Percentiles rank a stretch among this genome's conserved stretches.
Conservation (phyloP, 2,329 filamentous ascomycete species). For the Monosporascus sp. region DNA sequence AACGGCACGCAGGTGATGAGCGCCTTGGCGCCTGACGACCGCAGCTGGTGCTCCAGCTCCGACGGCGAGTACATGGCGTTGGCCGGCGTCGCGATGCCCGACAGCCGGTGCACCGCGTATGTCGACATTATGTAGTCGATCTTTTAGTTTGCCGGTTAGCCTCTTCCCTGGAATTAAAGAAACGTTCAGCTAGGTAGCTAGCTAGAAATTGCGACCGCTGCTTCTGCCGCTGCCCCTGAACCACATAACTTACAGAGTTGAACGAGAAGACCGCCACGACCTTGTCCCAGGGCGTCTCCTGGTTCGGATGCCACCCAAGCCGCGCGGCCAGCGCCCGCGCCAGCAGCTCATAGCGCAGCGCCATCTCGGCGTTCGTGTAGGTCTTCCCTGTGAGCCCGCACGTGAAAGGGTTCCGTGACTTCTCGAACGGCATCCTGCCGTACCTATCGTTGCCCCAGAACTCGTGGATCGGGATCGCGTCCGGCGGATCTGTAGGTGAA, state of each 20-base stretch:
- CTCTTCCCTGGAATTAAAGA: neutral
- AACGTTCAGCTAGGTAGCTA: too few species aligned
- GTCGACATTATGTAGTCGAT: slow-evolving; percentile 63
- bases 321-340: slow-evolving; percentile 60
- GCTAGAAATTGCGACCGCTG: too few species aligned
- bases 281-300: slow-evolving; percentile 72
- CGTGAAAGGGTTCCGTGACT: slow-evolving; percentile 63
- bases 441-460: slow-evolving; percentile 67
- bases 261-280: slow-evolving; percentile 65
- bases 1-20: slow-evolving; percentile 66
- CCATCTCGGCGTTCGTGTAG: slow-evolving; percentile 57
- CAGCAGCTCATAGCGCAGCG: slow-evolving; percentile 59
- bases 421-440: slow-evolving; percentile 54
- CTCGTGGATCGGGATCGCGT: slow-evolving; percentile 61
- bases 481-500: slow-evolving; percentile 38
- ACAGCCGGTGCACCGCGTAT: slow-evolving; percentile 64
- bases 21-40: slow-evolving; percentile 57
- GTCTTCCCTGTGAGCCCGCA: slow-evolving; percentile 63
- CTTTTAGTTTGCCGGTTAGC: slow-evolving; percentile 9
- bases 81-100: slow-evolving; percentile 62
- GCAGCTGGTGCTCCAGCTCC: slow-evolving; percentile 64
- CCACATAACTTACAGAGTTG: slow-evolving; percentile 48
- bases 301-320: slow-evolving; percentile 64
- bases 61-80: slow-evolving; percentile 64
- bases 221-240: neutral